Base-by-base conservation (phyloP, 176 grass and related monocot genomes). In the Ampelocalamus luodianensis region DNA sequence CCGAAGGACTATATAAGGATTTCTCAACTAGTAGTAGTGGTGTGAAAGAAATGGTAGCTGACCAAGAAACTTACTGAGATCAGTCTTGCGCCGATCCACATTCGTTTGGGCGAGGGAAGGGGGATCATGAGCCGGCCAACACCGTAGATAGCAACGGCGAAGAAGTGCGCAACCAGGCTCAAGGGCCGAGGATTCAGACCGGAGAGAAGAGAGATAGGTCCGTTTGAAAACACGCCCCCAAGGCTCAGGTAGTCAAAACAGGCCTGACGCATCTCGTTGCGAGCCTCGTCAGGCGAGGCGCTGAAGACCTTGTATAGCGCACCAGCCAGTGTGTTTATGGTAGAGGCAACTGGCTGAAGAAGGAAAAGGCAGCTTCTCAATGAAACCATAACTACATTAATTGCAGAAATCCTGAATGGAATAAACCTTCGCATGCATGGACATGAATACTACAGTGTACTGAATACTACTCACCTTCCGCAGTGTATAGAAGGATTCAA, bases 401-500 rank as follows among this genome's bases (percentile, higher is more conserved):
- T n/a, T 45, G 44, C 44, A 45, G 10, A 12, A 29, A 29, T 29
- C 1, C 29, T 29, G 29, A 29, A 29, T 1, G 29, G 29, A 29
- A 29, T 29, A 29, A 29, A 29, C 29, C 1, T 29, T 29, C 29
- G 29, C 29, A 1, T 29, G 29, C 29, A 29, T 29, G 29, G 44
- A 45, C 42, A 44, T 44, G 44, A 45, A 45, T 10, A 0, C 43
- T 3, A 11, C 44, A 45, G 44, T 10, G 44, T 45, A 12, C 44
- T 45, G 44, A 45, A 1, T 1, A 50, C 84, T 82, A 71, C 29
- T 29, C 1, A 98, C 96, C 91, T 98, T 98, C 26, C 96, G 65
- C 40, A 98, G 80, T 20, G 96, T 98, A 74, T 95, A 95, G 88
- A 98, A 98, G 0, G 96, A 95, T 77, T 98, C 96, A n/a, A 98